Evolutionary conservation across 768 basidiomycete genomes (phyloP), one percentile per base, ranked within the genome.

Genomic region (Lanmaoa pseudosensibilis): DNA sequence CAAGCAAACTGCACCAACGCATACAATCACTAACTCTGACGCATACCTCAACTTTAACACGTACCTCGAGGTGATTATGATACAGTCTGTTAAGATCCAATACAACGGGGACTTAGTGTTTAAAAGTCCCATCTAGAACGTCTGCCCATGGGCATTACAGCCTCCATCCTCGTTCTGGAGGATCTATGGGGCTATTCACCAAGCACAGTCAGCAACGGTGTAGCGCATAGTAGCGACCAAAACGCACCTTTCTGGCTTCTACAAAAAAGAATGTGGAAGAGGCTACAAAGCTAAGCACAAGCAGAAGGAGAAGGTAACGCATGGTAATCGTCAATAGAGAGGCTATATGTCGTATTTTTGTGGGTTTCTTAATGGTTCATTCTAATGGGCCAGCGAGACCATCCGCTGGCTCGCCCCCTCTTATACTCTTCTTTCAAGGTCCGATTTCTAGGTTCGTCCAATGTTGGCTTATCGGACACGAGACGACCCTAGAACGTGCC

Each of bases 221-320:
- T 2, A 21, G 36, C 37, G 2, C 21, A 53, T 49, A 13, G 19
- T 49, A 13, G 19, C 50, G 58, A 55, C 50, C 38, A 40, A n/a
- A n/a, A 56, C 68, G 30, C 44, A 68, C 66, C 68, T 54, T 57
- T 65, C 56, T 64, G 52, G 59, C 66, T 55, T 68, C 66, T 59
- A 67, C 68, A 19, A 58, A 68, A 69, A 68, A 68, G 66, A 68
- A 68, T 37, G 66, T 69, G 55, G 66, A 68, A 45, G 48, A 50
- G 4, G 66, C 68, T 56, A 68, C 50, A 57, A 68, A 68, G 43
- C 68, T 69, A 2, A 68, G 66, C 46, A 68, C 66, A 48, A 69
- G 56, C 40, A 69, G 10, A 36, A 68, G 66, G 50, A 68, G 66
- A 58, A 69, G 59, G 59, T 58, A 69, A 36, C 66, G 66, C 66